Percentiles rank a stretch among this genome's conserved stretches.
Evolutionary conservation across 176 grass and related monocot species (phyloP).

Genomic region (Coix lacrymajobi): DNA sequence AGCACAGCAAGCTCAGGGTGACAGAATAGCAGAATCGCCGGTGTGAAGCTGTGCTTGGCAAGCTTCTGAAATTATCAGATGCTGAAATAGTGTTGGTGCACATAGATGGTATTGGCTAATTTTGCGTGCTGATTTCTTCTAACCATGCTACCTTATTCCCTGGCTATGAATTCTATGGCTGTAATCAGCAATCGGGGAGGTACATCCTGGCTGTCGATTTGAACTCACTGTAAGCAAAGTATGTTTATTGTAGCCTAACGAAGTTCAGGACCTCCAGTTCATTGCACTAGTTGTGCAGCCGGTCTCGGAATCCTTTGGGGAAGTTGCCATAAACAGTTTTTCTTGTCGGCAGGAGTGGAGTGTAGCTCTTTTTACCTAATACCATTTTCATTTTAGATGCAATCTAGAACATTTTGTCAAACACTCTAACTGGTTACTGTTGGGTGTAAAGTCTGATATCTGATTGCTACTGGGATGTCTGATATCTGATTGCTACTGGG

Average conservation of each 20-base stretch:
- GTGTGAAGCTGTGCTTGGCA: slow-evolving; percentile 28
- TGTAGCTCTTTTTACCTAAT: neutral
- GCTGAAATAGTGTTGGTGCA: slow-evolving; percentile 13
- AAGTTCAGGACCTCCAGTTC: neutral
- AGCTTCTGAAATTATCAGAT: neutral
- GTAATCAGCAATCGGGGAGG: neutral
- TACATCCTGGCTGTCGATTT: neutral
- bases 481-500: slow-evolving; percentile 5
- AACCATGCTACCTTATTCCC: slow-evolving; percentile 23
- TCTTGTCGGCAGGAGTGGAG: neutral
- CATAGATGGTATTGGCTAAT: slow-evolving; percentile 14
- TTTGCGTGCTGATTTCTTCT: slow-evolving; percentile 28
- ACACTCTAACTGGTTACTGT: neutral
- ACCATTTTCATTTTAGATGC: neutral
- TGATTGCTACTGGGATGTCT: neutral
- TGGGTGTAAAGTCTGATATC: slow-evolving; percentile 1
- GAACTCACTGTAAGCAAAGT: neutral
- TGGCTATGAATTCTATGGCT: slow-evolving; percentile 19
- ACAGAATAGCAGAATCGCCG: too few species aligned
- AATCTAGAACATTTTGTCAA: neutral
- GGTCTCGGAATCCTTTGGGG: neutral
- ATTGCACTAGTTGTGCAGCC: neutral
- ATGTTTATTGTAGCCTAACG: slow-evolving; percentile 3
- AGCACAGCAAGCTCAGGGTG: neutral
- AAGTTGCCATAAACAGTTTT: neutral